phyloP scores from a whole-genome alignment of 1,284 basidiomycete species.

The Naganishia liquefaciens region DNA sequence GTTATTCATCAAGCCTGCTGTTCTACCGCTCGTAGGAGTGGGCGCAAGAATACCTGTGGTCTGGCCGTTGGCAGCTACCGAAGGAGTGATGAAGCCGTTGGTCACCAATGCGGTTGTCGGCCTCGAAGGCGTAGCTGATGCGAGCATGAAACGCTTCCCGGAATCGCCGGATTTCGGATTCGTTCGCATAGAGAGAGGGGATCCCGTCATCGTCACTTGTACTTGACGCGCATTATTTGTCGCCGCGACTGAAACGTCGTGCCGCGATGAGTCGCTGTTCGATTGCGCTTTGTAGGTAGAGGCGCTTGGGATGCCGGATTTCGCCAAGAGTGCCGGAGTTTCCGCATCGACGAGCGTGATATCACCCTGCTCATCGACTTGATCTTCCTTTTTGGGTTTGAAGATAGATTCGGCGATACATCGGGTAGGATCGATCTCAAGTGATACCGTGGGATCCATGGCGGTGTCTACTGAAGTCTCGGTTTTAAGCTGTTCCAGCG shows the following conservation, averaged over 20 bases:
- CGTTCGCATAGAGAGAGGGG: constrained; percentile 4
- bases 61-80: not conserved
- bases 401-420: not conserved
- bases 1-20: constrained; percentile 21
- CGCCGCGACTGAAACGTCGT: not conserved
- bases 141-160: constrained; percentile 3
- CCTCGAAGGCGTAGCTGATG: constrained; percentile 6
- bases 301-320: no score
- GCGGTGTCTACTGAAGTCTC: not conserved
- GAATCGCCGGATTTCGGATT: not conserved
- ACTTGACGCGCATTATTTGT: constrained; percentile 9
- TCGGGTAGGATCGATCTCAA: not conserved
- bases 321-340: no score
- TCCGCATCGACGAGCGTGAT: constrained; percentile 43
- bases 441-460: not conserved
- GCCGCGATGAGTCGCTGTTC: no score
- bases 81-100: constrained; percentile 14
- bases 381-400: constrained; percentile 17
- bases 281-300: no score
- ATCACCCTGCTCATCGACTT: constrained; percentile 41
- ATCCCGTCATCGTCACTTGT: constrained; percentile 16
- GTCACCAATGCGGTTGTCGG: constrained; percentile 2
- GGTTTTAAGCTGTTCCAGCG: not conserved
- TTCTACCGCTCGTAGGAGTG: constrained; percentile 11
- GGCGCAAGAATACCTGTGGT: constrained; percentile 4